Evolutionary conservation across 108 stramenopile species (phyloP).

Genomic region (Nannochloropsis salina): DNA sequence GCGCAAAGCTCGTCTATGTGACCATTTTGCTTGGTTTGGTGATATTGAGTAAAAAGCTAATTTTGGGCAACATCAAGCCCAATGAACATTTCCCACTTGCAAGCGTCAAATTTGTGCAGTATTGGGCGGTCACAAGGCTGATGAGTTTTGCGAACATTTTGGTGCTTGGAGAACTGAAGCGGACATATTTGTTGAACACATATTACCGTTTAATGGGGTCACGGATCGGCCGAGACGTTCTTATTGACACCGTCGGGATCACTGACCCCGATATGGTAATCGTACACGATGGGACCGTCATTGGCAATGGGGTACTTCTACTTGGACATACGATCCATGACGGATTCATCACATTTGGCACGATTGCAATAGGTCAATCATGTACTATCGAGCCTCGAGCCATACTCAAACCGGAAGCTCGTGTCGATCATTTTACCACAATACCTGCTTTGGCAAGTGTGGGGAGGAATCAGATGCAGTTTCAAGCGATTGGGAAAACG

Average conservation of each 20-base stretch:
- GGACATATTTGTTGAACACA: slow-evolving; percentile 25
- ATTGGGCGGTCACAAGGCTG: slow-evolving; percentile 32
- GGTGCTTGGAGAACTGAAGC: slow-evolving; percentile 33
- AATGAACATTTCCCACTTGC: slow-evolving; percentile 3
- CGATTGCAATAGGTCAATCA: neutral
- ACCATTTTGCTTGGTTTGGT: neutral
- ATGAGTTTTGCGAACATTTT: slow-evolving; percentile 30
- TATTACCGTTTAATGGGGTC: slow-evolving; percentile 40
- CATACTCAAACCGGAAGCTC: neutral
- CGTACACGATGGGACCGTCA: slow-evolving; percentile 31
- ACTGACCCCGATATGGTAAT: slow-evolving; percentile 37
- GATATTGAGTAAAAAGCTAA: slow-evolving; percentile 14
- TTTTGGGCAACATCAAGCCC: neutral
- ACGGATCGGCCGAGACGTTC: slow-evolving; percentile 32
- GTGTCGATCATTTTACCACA: neutral
- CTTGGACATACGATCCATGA: slow-evolving; percentile 19
- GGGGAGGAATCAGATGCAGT: slow-evolving; percentile 2
- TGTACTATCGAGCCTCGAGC: slow-evolving; percentile 13
- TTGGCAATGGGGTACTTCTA: slow-evolving; percentile 21
- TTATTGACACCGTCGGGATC: slow-evolving; percentile 37
- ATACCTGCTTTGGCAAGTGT: slow-evolving; percentile 11
- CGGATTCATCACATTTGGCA: neutral
- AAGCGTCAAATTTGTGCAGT: slow-evolving; percentile 26
- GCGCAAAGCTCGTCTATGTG: slow-evolving; percentile 13
- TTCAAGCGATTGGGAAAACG: neutral